Base-by-base conservation (phyloP, 2,329 filamentous ascomycete species). In the Aspergillus spinulosporus region DNA sequence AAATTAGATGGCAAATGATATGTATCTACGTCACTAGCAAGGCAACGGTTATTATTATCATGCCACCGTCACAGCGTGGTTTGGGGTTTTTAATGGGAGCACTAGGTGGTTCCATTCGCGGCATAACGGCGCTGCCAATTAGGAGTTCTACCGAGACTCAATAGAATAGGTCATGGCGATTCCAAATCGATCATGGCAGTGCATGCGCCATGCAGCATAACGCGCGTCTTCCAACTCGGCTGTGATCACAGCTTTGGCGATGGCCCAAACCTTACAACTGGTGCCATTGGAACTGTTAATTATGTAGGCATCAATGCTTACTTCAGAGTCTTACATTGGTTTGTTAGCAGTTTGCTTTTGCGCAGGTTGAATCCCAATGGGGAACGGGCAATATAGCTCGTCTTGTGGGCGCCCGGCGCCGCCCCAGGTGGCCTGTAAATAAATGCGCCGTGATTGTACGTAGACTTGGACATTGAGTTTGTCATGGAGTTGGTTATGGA, bases 131-230 rank as follows among this genome's bases (percentile, higher is more conserved):
- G 32, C 34, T 37, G 34, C 39, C 39, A 42, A 21, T 42, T n/a
- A 21, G 14, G 39, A 5, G 15, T 42, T 4, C 9, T 12, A 21
- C 39, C 39, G 21, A 21, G 4, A 7, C 7, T 42, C n/a, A 40
- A 7, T 21, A 42, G 9, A 5, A 21, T 42, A 42, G 7, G 39
- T n/a, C 12, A 14, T 21, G 5, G 5, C 5, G 7, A 14, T 29
- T 39, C 47, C 40, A 49, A 31, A 49, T 49, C 36, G 7, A n/a
- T 39, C 47, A 49, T 49, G 47, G 47, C 47, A 49, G 47, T 49
- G 47, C 21, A 21, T 21, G 21, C 21, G 21, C 21, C 47, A 49
- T 40, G 34, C 34, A 40, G 36, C 7, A 37, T 12, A 12, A 37
- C 34, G 28, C 36, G 47, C 47, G 37, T 26, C 21, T 49, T 21